Evolutionary conservation across 1,139 yeast species (phyloP), one percentile per base, ranked within the genome.

Genomic region (Blastobotrys buckinghamii): DNA sequence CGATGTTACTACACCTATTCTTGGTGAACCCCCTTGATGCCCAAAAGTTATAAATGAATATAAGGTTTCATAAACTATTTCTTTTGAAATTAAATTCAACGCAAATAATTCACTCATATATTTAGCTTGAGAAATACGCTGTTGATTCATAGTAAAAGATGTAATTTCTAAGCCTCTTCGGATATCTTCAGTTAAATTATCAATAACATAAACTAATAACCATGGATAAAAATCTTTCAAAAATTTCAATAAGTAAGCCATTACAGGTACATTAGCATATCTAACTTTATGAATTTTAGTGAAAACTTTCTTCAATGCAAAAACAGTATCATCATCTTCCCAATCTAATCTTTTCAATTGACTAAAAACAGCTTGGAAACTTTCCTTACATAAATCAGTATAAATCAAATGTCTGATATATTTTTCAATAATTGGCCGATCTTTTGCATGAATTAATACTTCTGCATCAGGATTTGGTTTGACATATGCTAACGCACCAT

Each of bases 21-120:
- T 69, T 1, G 94, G 90, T 53, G 75, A 77, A 49, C 79, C 81
- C 50, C 75, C 73, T n/a, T 79, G 76, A 66, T 87, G 84, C 0
- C 96, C 96, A 63, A 70, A 78, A 34, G 82, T 78, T 2, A 88
- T 51, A 13, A 86, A 73, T 54, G 75, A 74, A 62, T 76, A 84
- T n/a, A 82, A 57, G 5, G 84, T 64, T 47, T 79, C 81, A 50
- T 77, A 67, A 1, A 85, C 54, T 13, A 77, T 71, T 16, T 68
- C 68, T 15, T 27, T 9, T 10, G 24, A 24, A 22, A 38, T 24
- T n/a, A 40, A n/a, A 27, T 72, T 70, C 30, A 63, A 55, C 53
- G 80, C 77, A 59, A 67, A 76, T 29, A 88, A 59, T 49, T 81
- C 87, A 0, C 81, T 77, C 16, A 90, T 58, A 56, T 80, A 82